Evolutionary conservation across 306 rosid species (phyloP).

Genomic region (Cucumis melo): DNA sequence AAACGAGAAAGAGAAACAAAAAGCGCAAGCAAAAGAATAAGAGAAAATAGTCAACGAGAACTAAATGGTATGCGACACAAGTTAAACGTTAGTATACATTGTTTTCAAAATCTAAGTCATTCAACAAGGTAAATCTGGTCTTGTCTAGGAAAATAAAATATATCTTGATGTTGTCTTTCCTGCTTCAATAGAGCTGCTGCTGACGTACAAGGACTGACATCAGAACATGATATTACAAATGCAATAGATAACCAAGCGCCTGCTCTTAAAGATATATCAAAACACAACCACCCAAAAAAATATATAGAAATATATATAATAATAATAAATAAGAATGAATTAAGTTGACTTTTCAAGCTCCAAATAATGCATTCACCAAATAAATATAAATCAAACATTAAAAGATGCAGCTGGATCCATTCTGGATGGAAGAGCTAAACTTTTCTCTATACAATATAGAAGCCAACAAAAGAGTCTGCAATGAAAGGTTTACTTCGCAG

Average conservation of each 20-base stretch:
- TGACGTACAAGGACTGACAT: not conserved
- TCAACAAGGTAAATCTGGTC: too few species aligned
- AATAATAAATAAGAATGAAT: not conserved
- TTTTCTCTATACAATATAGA: not conserved
- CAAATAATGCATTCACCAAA: not conserved
- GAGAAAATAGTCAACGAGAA: too few species aligned
- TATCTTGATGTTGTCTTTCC: not conserved
- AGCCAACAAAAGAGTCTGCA: not conserved
- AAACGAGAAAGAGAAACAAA: too few species aligned
- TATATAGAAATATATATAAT: too few species aligned
- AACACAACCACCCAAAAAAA: not conserved
- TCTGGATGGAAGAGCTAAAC: not conserved
- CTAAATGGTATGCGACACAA: too few species aligned
- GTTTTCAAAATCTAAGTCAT: too few species aligned
- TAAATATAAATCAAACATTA: not conserved
- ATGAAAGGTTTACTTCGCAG: conserved; percentile 50
- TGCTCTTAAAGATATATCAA: not conserved
- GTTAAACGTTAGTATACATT: too few species aligned
- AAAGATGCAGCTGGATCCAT: not conserved
- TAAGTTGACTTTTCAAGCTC: not conserved
- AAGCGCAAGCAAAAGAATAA: not conserved
- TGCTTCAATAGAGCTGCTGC: not conserved
- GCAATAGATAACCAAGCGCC: not conserved
- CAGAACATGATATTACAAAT: not conserved
- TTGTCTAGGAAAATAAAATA: too few species aligned